Evolutionary conservation across 2,329 filamentous ascomycete genomes (phyloP), one percentile per base, ranked within the genome.

Genomic region (Aspergillus ochraceus): DNA sequence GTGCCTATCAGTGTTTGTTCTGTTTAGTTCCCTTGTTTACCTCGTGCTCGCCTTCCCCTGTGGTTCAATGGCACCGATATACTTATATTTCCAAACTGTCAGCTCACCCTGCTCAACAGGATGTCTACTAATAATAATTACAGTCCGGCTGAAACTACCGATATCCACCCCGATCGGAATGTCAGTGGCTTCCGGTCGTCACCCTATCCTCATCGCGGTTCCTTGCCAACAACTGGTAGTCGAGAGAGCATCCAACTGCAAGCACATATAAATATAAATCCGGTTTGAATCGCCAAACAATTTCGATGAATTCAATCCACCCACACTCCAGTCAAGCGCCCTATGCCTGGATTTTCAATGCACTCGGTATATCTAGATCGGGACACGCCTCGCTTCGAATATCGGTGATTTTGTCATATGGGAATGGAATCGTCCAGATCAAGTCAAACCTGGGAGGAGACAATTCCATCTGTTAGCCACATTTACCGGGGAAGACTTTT

Each of bases 351-450:
- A 64, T 60, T 14, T 64, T 62, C 22, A 72, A 47, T 11, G 51
- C 47, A 24, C 58, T 42, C 1, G 30, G 30, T 2, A 57, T 50
- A 63, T 73, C 71, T 17, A 73, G 57, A 1, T 59, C 66, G 29
- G 69, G 66, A 55, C 71, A 73, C 2, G 56, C 42, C 51, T 73
- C 71, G 12, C 68, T 70, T 30, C 55, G 36, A 12, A 70, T 59
- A 24, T 64, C 57, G 6, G 68, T 72, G 32, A 73, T 59, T n/a
- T 67, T 66, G 20, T 65, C 45, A 59, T 70, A 73, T 3, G 71
- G 70, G 49, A 60, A 69, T 4, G 70, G 69, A 45, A 69, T 65
- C 1, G 66, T 72, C 71, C 70, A 73, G 29, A 71, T 68, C 5
- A 73, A 42, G 45, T 73, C 71, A 39, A 67, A 73, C 20, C 71